Evolutionary conservation across 768 basidiomycete species (phyloP).

Genomic region (Rhodotorula sphaerocarpa): DNA sequence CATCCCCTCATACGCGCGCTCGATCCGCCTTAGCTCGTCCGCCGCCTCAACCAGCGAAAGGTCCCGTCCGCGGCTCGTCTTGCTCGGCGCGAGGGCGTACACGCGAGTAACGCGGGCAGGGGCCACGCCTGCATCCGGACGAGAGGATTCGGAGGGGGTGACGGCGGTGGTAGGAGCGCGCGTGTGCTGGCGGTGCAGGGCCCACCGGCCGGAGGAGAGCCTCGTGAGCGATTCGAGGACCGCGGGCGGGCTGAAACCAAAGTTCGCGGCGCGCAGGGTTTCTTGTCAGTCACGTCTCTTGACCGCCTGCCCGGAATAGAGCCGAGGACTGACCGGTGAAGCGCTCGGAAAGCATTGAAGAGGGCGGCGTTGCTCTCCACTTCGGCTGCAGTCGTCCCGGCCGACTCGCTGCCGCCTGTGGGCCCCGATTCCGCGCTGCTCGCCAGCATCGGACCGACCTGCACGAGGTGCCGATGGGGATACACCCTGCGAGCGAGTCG

Average conservation of each 20-base stretch:
- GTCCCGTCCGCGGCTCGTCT: background rate
- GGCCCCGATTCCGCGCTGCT: background rate
- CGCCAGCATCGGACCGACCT: background rate
- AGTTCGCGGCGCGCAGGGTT: background rate
- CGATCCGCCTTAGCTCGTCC: conserved; percentile 12
- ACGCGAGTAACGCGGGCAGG: background rate
- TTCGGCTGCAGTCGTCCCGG: background rate
- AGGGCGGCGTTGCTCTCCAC: background rate
- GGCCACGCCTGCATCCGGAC: too few species aligned
- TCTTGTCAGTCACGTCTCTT: background rate
- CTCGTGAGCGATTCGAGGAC: conserved; percentile 18
- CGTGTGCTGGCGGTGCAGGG: conserved; percentile 1
- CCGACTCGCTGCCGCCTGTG: background rate
- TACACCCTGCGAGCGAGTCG: background rate
- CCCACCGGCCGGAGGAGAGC: conserved; percentile 2
- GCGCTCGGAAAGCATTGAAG: background rate
- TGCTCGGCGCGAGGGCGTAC: conserved; percentile 1
- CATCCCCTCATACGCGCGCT: background rate
- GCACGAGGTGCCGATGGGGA: conserved; percentile 10
- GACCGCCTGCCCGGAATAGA: background rate
- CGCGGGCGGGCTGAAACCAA: background rate
- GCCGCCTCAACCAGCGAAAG: conserved; percentile 13
- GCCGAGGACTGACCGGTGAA: background rate
- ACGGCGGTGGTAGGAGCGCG: background rate
- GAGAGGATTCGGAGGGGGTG: background rate